A percentile compares a stretch with the other conserved stretches of the same genome.
phyloP scores from a whole-genome alignment of 768 basidiomycete genomes.

The Termitomyces sp. region DNA sequence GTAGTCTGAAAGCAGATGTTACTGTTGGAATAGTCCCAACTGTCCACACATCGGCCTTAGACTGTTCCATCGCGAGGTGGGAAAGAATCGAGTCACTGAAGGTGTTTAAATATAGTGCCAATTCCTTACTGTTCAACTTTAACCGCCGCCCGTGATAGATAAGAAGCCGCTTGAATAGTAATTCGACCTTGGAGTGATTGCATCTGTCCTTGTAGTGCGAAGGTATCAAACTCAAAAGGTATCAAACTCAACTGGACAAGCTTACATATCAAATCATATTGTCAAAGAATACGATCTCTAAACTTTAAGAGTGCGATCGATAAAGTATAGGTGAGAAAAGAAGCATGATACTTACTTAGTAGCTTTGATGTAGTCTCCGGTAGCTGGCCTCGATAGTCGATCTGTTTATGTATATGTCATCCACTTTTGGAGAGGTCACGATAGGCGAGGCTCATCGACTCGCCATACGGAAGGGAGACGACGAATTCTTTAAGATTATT shows the following conservation, averaged over 20 bases:
- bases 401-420: too few relatives aligned
- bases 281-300: not conserved
- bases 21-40: not conserved
- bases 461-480: not conserved
- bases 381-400: too few relatives aligned
- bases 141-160: not conserved
- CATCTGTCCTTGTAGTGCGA: not conserved
- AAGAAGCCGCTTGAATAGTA: not conserved
- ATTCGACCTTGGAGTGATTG: not conserved
- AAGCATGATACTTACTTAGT: not conserved
- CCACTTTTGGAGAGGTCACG: not conserved
- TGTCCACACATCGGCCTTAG: not conserved
- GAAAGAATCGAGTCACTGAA: not conserved
- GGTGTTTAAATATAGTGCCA: not conserved
- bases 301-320: too few relatives aligned
- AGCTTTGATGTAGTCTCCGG: too few relatives aligned
- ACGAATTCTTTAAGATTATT: not conserved
- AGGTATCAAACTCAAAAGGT: not conserved
- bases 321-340: not conserved
- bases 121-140: not conserved
- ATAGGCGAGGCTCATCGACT: not conserved
- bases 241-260: not conserved
- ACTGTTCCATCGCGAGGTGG: not conserved
- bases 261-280: not conserved
- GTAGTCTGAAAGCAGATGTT: not conserved